Evolutionary conservation across 176 grass and related monocot species (phyloP).

Genomic region (Paspalum vaginatum): DNA sequence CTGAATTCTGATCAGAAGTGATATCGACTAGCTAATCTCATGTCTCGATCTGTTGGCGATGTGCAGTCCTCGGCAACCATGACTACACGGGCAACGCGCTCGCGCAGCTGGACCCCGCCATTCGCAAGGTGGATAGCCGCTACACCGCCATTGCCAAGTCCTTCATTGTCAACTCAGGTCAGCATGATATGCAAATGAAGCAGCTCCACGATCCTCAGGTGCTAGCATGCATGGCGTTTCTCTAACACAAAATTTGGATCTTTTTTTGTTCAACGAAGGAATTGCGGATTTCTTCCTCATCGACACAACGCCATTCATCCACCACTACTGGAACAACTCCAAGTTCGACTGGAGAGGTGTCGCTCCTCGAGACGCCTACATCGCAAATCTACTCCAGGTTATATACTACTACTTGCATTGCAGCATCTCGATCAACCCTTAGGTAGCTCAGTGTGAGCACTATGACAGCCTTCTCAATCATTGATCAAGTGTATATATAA

Average conservation of each 20-base stretch:
- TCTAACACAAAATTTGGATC: neutral
- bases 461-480: neutral
- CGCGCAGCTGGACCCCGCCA: slow-evolving; percentile 45
- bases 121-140: slow-evolving; percentile 35
- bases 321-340: slow-evolving; percentile 76
- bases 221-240: neutral
- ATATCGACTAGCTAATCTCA: neutral
- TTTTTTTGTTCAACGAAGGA: neutral
- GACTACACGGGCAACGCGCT: slow-evolving; percentile 46
- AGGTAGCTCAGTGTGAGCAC: neutral
- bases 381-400: slow-evolving; percentile 59
- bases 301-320: slow-evolving; percentile 73
- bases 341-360: slow-evolving; percentile 86
- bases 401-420: neutral
- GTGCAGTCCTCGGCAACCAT: slow-evolving; percentile 49
- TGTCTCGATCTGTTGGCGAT: no score
- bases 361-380: slow-evolving; percentile 69
- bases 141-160: slow-evolving; percentile 45
- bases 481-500: neutral
- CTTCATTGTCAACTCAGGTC: slow-evolving; percentile 52
- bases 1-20: neutral
- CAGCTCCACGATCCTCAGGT: neutral
- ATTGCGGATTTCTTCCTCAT: slow-evolving; percentile 85
- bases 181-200: neutral
- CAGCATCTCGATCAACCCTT: no score